Conservation (phyloP, 495 filamentous ascomycete species). For the Penicillium cosmopolitanum region DNA sequence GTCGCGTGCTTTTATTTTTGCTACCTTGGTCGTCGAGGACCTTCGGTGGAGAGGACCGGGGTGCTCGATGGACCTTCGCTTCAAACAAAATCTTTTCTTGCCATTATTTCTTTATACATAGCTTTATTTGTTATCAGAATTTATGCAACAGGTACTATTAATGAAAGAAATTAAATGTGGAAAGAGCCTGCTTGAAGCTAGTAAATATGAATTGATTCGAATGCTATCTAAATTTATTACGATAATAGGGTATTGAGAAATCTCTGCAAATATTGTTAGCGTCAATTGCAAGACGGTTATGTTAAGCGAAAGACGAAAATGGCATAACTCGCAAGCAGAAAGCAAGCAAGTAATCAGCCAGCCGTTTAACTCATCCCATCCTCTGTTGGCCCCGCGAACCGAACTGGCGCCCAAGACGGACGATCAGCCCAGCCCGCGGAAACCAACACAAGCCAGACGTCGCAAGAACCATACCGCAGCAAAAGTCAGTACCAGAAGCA, state of each 20-base stretch:
- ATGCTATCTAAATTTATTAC: too few species aligned
- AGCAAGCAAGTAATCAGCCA: conserved; percentile 56
- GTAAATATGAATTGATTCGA: too few species aligned
- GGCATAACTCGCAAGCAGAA: conserved; percentile 13
- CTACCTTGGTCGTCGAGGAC: neutral
- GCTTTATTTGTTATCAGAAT: conserved; percentile 10
- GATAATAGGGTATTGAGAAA: too few species aligned
- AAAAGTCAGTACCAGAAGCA: conserved; percentile 15
- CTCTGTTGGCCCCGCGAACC: conserved; percentile 50
- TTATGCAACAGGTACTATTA: neutral
- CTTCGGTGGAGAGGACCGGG: neutral
- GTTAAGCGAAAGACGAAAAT: conserved; percentile 7
- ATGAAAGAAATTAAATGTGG: neutral
- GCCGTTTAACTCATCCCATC: conserved; percentile 68
- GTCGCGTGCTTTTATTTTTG: conserved; percentile 6
- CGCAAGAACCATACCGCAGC: conserved; percentile 42
- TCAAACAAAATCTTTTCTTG: conserved; percentile 10
- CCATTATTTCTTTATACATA: conserved; percentile 18
- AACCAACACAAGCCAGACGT: conserved; percentile 50
- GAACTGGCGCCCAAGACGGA: conserved; percentile 60
- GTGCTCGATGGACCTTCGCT: conserved; percentile 5
- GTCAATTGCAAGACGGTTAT: conserved; percentile 4
- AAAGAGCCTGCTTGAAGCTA: too few species aligned
- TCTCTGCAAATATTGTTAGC: conserved; percentile 23
- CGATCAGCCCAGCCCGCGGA: conserved; percentile 35